These are phyloP conservation scores for Byssothecium circinans DNA, from an alignment of 2,329 filamentous ascomycete species.

Conservation along the genomic window DNA sequence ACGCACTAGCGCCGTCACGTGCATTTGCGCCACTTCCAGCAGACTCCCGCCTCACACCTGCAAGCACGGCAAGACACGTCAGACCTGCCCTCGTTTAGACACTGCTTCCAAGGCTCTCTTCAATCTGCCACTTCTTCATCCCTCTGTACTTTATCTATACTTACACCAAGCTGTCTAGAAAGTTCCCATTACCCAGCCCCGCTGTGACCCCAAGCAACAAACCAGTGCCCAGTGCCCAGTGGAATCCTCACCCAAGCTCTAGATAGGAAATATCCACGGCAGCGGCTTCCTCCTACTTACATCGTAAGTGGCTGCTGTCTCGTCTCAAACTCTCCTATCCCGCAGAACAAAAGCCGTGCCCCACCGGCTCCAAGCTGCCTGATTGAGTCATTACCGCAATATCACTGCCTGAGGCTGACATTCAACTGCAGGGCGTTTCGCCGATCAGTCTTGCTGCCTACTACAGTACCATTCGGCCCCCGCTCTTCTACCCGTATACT, in stretches of 20 bases:
- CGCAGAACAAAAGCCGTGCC: no score
- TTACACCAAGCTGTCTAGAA: neutral
- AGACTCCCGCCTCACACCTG: conserved; percentile 29
- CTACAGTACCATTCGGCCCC: conserved; percentile 11
- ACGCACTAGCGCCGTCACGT: conserved; percentile 19
- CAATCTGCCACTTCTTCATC: neutral
- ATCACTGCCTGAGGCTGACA: conserved; percentile 33
- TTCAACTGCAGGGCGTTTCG: conserved; percentile 7
- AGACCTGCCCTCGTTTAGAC: conserved; percentile 6
- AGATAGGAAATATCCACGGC: neutral
- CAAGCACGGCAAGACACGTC: conserved; percentile 41
- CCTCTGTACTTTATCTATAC: neutral
- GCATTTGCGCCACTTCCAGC: conserved; percentile 28
- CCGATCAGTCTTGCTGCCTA: conserved; percentile 18
- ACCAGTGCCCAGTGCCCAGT: no score
- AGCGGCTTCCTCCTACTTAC: neutral
- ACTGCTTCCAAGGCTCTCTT: neutral
- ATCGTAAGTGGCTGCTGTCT: conserved; percentile 1
- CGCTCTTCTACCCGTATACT: conserved; percentile 1
- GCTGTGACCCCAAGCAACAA: conserved; percentile 14
- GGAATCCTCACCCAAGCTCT: neutral
- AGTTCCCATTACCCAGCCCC: conserved; percentile 7
- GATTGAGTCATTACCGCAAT: conserved; percentile 19
- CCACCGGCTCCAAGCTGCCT: neutral
- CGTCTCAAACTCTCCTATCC: no score